Percentiles rank a stretch among this genome's conserved stretches.
These are phyloP conservation scores for Cladophialophora psammophila DNA, from an alignment of 2,329 filamentous ascomycete species.

Conservation along the genomic window DNA sequence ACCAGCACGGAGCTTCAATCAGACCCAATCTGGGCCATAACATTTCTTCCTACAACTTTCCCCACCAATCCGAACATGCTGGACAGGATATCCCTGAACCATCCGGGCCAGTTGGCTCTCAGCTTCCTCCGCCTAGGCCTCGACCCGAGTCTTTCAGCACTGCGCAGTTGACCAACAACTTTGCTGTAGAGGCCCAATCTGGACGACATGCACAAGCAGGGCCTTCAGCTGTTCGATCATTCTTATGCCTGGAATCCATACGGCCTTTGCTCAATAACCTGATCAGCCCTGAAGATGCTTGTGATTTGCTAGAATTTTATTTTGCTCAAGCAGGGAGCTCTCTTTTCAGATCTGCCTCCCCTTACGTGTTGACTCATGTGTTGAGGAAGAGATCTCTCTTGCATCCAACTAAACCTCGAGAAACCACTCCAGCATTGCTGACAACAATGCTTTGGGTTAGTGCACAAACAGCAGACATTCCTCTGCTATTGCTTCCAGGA, in stretches of 20 bases:
- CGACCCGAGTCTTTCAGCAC: not conserved
- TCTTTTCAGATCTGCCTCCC: conserved; percentile 54
- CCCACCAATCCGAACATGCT: not conserved
- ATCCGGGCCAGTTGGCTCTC: not conserved
- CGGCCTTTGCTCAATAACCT: conserved; percentile 51
- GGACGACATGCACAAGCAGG: not conserved
- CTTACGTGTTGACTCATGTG: conserved; percentile 58
- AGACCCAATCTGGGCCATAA: not conserved
- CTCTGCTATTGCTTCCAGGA: conserved; percentile 52
- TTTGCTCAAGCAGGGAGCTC: conserved; percentile 55
- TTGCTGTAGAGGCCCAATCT: not conserved
- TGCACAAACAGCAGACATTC: conserved; percentile 53
- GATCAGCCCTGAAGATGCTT: conserved; percentile 50
- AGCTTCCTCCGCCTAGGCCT: not conserved
- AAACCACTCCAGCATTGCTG: conserved; percentile 54
- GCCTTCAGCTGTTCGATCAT: conserved; percentile 42
- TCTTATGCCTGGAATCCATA: conserved; percentile 53
- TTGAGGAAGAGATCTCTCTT: conserved; percentile 56
- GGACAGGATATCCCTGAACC: not conserved
- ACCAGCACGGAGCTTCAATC: not conserved
- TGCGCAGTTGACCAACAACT: not conserved
- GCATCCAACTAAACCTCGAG: conserved; percentile 50
- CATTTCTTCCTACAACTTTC: not conserved
- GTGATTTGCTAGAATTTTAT: conserved; percentile 58
- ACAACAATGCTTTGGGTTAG: conserved; percentile 58